Evolutionary conservation across 2,329 filamentous ascomycete genomes (phyloP).

Genomic region (Hypoxylon sp.): DNA sequence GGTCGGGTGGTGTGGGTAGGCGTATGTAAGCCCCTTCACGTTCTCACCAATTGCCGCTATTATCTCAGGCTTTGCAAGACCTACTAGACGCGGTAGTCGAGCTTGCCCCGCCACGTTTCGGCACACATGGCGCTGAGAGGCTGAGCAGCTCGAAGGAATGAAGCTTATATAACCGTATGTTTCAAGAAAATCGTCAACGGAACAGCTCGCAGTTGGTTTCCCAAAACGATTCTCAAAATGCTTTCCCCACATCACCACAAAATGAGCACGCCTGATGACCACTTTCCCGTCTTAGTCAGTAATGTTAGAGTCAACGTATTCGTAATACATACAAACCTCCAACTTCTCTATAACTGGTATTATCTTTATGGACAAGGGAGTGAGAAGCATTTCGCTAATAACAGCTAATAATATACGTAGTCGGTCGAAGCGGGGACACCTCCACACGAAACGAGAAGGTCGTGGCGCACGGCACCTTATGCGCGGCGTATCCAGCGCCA

Average conservation of each 20-base stretch:
- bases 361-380: conserved; percentile 22
- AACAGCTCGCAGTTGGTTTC: conserved; percentile 35
- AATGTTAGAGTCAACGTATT: conserved; percentile 11
- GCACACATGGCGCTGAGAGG: conserved; percentile 31
- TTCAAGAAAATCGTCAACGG: conserved; percentile 35
- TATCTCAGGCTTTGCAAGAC: conserved; percentile 8
- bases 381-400: conserved; percentile 29
- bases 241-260: conserved; percentile 9
- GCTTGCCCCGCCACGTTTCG: conserved; percentile 39
- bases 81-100: conserved; percentile 36
- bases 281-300: conserved; percentile 18
- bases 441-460: conserved; percentile 28
- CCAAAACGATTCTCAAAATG: conserved; percentile 21
- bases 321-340: conserved; percentile 15
- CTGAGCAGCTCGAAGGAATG: conserved; percentile 40
- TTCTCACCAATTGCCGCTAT: conserved; percentile 19
- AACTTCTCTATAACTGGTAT: conserved; percentile 13
- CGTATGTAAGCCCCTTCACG: conserved; percentile 22
- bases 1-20: conserved; percentile 4
- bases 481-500: conserved; percentile 14
- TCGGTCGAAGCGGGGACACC: conserved; percentile 29
- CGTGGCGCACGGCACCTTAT: conserved; percentile 12
- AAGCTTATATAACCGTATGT: conserved; percentile 36
- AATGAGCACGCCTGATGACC: conserved; percentile 3
- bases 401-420: background rate